Conservation (phyloP, 768 basidiomycete species). For the Pulveroboletus ravenelii region DNA sequence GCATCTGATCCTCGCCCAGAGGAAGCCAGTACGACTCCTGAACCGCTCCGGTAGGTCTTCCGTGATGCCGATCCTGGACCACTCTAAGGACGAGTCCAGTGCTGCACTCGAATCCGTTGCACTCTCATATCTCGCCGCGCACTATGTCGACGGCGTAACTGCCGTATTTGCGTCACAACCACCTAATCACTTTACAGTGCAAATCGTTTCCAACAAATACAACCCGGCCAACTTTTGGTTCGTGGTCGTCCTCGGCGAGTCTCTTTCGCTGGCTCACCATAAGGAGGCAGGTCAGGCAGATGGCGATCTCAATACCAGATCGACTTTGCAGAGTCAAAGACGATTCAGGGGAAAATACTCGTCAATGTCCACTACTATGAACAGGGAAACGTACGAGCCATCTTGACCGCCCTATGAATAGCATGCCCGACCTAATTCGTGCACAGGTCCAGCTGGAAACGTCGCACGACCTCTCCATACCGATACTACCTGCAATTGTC, state of each 20-base stretch:
- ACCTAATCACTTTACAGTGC: slow-evolving; percentile 54
- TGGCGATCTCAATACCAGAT: slow-evolving; percentile 89
- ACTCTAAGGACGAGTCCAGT: slow-evolving; percentile 34
- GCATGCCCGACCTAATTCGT: neutral
- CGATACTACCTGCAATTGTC: slow-evolving; percentile 54
- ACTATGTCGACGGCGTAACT: slow-evolving; percentile 75
- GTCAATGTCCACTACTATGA: slow-evolving; percentile 97
- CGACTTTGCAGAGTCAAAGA: slow-evolving; percentile 52
- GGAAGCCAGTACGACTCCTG: slow-evolving; percentile 59
- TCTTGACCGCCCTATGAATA: neutral
- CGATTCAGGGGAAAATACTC: slow-evolving; percentile 66
- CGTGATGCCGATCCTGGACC: neutral
- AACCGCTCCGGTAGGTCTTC: slow-evolving; percentile 65
- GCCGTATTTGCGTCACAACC: slow-evolving; percentile 61
- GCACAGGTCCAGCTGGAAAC: slow-evolving; percentile 85
- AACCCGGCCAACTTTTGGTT: slow-evolving; percentile 93
- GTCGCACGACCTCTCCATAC: slow-evolving; percentile 60
- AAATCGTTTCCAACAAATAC: slow-evolving; percentile 94
- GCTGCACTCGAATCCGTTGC: slow-evolving; percentile 66
- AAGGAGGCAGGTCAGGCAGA: slow-evolving; percentile 71
- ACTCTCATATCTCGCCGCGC: slow-evolving; percentile 66
- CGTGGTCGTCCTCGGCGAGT: neutral
- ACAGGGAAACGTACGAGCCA: slow-evolving; percentile 76
- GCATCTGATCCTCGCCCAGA: slow-evolving; percentile 66
- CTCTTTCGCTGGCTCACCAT: neutral